Conservation (phyloP, 139 green algal species). For the Picochlorum costavermella region DNA sequence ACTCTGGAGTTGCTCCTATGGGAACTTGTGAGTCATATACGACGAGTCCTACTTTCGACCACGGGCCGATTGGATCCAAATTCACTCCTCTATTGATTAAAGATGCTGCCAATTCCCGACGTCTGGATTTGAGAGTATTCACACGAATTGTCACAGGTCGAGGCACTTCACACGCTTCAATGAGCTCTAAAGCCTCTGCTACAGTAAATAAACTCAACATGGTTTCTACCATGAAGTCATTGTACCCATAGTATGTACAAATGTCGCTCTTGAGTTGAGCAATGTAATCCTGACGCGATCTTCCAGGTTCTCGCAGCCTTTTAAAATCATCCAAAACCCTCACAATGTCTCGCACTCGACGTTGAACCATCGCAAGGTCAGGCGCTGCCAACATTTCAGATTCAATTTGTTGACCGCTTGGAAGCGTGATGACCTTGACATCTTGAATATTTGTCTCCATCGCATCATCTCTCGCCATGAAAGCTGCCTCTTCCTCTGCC, state of each 20-base stretch:
- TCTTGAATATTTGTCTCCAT: slow-evolving; percentile 61
- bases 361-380: slow-evolving; percentile 35
- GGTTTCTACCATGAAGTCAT: slow-evolving; percentile 84
- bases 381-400: slow-evolving; percentile 30
- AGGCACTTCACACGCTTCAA: slow-evolving; percentile 72
- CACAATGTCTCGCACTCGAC: slow-evolving; percentile 58
- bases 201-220: slow-evolving; percentile 64
- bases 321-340: slow-evolving; percentile 75
- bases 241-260: slow-evolving; percentile 92
- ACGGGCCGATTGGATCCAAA: slow-evolving; percentile 94
- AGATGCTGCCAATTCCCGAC: slow-evolving; percentile 83
- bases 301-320: slow-evolving; percentile 32
- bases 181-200: slow-evolving; percentile 70
- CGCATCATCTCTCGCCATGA: slow-evolving; percentile 3
- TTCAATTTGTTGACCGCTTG: slow-evolving; percentile 40
- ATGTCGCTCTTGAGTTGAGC: slow-evolving; percentile 76
- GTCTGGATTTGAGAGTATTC: slow-evolving; percentile 91
- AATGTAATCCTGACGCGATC: slow-evolving; percentile 66
- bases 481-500: slow-evolving; percentile 1
- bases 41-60: slow-evolving; percentile 95
- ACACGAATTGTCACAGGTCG: slow-evolving; percentile 67
- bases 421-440: slow-evolving; percentile 39
- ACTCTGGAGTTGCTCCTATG: slow-evolving; percentile 97
- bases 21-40: slow-evolving; percentile 95
- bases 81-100: slow-evolving; percentile 96